Conservation (phyloP, 2,329 filamentous ascomycete species). For the Cladosporium sp. region DNA sequence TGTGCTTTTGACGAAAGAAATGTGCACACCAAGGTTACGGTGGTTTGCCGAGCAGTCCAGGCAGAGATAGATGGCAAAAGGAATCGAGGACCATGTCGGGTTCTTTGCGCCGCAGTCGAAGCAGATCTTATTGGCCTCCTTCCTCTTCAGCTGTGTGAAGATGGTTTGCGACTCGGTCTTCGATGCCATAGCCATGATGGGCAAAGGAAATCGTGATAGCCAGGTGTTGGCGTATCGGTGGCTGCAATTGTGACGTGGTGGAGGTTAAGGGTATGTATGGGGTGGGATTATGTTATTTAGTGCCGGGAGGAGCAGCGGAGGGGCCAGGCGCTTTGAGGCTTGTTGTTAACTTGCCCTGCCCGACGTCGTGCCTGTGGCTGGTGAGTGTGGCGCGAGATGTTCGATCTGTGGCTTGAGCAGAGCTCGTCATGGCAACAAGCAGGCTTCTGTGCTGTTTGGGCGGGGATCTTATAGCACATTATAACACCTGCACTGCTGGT, state of each 20-base stretch:
- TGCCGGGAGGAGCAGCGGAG: not conserved
- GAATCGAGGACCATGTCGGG: conserved; percentile 96
- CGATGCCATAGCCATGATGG: conserved; percentile 61
- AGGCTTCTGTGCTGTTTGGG: not conserved
- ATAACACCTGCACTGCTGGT: no score
- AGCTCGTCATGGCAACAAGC: not conserved
- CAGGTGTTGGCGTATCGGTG: not conserved
- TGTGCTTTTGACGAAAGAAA: conserved; percentile 97
- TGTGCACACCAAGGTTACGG: conserved; percentile 95
- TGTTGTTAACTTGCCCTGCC: not conserved
- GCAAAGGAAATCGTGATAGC: not conserved
- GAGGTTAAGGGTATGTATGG: not conserved
- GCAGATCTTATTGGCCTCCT: conserved; percentile 96
- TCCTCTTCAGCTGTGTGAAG: conserved; percentile 94
- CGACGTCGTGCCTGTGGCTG: not conserved
- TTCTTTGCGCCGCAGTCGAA: conserved; percentile 98
- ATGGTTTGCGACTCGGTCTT: conserved; percentile 96
- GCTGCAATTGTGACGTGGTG: not conserved
- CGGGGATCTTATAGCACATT: not conserved
- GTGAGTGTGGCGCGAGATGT: not conserved
- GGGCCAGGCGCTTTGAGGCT: not conserved
- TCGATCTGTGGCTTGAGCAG: not conserved
- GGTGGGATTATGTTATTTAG: not conserved
- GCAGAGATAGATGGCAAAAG: conserved; percentile 95
- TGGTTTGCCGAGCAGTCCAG: conserved; percentile 97